A percentile compares a stretch with the other conserved stretches of the same genome.
Conservation (phyloP, 2,329 filamentous ascomycete species). For the Epichloe coenophiala region DNA sequence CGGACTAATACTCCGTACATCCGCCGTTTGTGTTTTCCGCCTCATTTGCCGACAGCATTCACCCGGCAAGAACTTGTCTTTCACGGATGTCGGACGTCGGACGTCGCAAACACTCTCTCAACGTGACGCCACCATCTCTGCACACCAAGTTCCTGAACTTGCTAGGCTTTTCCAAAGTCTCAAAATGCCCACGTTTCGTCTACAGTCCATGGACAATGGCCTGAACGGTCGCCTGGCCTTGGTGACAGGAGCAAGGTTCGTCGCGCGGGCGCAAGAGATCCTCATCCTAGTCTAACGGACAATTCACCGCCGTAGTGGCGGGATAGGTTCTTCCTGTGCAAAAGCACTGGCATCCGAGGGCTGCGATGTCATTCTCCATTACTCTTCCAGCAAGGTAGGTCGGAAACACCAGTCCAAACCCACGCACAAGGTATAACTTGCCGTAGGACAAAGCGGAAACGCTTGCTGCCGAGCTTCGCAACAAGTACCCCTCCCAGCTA, state of each 20-base stretch:
- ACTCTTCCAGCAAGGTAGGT: slow-evolving; percentile 3
- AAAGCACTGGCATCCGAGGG: slow-evolving; percentile 4
- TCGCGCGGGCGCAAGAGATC: background rate
- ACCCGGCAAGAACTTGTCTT: no score
- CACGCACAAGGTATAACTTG: background rate
- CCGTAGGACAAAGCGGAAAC: slow-evolving; percentile 3
- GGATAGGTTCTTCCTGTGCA: slow-evolving; percentile 5
- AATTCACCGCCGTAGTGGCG: background rate
- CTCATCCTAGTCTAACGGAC: background rate
- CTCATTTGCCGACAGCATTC: no score
- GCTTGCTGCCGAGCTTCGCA: background rate
- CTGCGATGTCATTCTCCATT: slow-evolving; percentile 5
- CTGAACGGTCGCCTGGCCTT: slow-evolving; percentile 1
- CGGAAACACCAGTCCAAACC: background rate
- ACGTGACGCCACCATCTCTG: background rate
- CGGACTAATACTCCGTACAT: no score
- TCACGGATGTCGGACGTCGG: no score
- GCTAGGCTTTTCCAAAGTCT: background rate
- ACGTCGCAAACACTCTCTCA: background rate
- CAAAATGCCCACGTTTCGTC: background rate
- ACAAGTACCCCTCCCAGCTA: slow-evolving; percentile 1
- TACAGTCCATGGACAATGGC: slow-evolving; percentile 2
- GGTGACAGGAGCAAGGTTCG: slow-evolving; percentile 6
- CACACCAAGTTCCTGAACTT: background rate
- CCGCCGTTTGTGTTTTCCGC: no score